phyloP scores from a whole-genome alignment of 140 eudicot genomes.

The Ambrosia hybrid region DNA sequence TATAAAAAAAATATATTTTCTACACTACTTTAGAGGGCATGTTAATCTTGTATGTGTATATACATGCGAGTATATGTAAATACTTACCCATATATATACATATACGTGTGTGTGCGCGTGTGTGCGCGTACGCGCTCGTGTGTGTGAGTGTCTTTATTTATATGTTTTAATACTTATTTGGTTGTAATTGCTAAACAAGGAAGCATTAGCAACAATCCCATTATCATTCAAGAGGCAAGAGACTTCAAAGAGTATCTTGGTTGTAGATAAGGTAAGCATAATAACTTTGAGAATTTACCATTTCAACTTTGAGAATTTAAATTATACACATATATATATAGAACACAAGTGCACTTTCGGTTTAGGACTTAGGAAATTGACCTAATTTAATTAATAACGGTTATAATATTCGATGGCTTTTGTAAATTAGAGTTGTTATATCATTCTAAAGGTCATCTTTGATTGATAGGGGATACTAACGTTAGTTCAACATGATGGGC shows the following conservation, averaged over 20 bases:
- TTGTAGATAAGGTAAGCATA: slow-evolving; percentile 32
- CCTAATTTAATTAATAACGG: too few species aligned
- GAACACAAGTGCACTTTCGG: background rate
- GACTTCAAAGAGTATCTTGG: slow-evolving; percentile 34
- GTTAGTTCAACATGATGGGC: slow-evolving; percentile 29
- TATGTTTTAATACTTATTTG: background rate
- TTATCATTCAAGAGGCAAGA: slow-evolving; percentile 45
- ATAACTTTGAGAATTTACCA: background rate
- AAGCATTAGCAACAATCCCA: slow-evolving; percentile 45
- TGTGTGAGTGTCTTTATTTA: background rate
- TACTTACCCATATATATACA: background rate
- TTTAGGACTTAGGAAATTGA: too few species aligned
- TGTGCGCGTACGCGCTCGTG: too few species aligned
- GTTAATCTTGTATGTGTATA: background rate
- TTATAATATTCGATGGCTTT: too few species aligned
- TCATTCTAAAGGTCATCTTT: too few species aligned
- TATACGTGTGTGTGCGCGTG: too few species aligned
- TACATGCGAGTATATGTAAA: background rate
- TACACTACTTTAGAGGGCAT: background rate
- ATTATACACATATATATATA: too few species aligned
- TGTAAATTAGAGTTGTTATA: too few species aligned
- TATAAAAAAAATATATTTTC: background rate
- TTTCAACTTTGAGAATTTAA: background rate
- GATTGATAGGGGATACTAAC: slow-evolving; percentile 36
- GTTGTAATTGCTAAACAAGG: slow-evolving; percentile 33